Evolutionary conservation across 495 filamentous ascomycete species (phyloP).

Genomic region (Lasiosphaeris hirsuta): DNA sequence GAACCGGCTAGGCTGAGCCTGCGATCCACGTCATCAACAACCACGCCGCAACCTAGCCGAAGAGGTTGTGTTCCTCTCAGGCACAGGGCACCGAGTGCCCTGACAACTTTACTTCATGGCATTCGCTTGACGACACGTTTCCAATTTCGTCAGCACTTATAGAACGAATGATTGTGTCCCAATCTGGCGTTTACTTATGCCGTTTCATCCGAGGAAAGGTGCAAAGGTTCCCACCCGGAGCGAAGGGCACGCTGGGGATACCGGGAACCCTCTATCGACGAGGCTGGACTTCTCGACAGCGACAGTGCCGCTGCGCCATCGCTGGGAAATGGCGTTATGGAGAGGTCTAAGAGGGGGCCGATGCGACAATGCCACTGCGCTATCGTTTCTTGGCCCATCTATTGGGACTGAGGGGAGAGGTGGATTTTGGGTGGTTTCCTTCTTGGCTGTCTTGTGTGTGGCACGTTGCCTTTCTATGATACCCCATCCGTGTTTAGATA

Average conservation of each 20-base stretch:
- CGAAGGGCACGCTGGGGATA: constrained; percentile 13
- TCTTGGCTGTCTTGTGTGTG: constrained; percentile 10
- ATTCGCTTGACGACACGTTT: constrained; percentile 8
- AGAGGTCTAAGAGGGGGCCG: constrained; percentile 16
- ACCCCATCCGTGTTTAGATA: constrained; percentile 57
- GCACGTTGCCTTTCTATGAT: constrained; percentile 42
- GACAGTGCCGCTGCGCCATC: constrained; percentile 45
- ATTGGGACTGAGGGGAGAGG: not conserved
- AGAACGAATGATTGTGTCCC: constrained; percentile 2
- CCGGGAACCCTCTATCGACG: constrained; percentile 22
- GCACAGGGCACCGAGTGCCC: not conserved
- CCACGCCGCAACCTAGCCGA: constrained; percentile 7
- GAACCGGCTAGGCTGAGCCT: constrained; percentile 2
- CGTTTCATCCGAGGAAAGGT: constrained; percentile 23
- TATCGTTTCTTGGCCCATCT: constrained; percentile 24
- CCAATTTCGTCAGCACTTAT: not conserved
- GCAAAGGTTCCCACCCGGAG: constrained; percentile 2
- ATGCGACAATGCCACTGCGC: constrained; percentile 44
- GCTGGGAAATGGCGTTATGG: constrained; percentile 32
- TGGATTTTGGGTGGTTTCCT: constrained; percentile 8
- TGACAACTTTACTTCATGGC: constrained; percentile 7
- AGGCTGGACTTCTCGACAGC: constrained; percentile 31
- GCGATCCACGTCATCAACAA: constrained; percentile 13
- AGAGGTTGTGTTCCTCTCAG: not conserved
- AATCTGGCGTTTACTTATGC: constrained; percentile 17